Evolutionary conservation across 306 rosid genomes (phyloP), one percentile per base, ranked within the genome.

Genomic region (Citrullus amarus): DNA sequence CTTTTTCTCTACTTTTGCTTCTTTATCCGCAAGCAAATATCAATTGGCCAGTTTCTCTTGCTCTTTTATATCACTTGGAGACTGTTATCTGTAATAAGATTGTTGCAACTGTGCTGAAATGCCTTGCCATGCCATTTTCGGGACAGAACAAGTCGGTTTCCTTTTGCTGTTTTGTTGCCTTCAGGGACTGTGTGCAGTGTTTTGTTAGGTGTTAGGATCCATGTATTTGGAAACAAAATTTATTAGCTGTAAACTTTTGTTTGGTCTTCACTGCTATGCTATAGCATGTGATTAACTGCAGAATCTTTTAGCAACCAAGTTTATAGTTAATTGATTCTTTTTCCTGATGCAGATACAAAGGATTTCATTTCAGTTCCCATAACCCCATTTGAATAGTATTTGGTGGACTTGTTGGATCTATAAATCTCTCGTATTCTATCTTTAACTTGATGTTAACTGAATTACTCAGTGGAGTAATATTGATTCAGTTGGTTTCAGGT

Each of bases 171-270:
- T 65, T 41, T 44, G 44, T 36, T 69, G 56, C 36, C 75, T 22
- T 44, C 46, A 12, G 39, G 55, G 7, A 46, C n/a, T 11, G 36
- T 67, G 5, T 43, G 55, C 75, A 69, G 34, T 48, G 59, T 50
- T 18, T 22, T 69, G 56, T 44, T 69, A 18, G 54, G 74, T 15
- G 72, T 39, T 68, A 0, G 38, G 76, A 28, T 17, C 9, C 0
- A 44, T 44, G 72, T 38, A 17, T 17, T 7, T 8, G 46, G 50
- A 66, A 66, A 39, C 28, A 39, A 68, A 68, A 43, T 13, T 43
- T 43, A 41, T 68, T 68, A 68, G 75, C 55, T 68, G 77, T 72
- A 72, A 10, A 50, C 17, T 72, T 50, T 72, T 60, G 60, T 54
- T 72, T 72, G 60, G 38, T 30, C 59, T 72, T 72, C 60, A 25